Conservation (phyloP, 768 basidiomycete genomes). For the Phaffia tasmanica region DNA sequence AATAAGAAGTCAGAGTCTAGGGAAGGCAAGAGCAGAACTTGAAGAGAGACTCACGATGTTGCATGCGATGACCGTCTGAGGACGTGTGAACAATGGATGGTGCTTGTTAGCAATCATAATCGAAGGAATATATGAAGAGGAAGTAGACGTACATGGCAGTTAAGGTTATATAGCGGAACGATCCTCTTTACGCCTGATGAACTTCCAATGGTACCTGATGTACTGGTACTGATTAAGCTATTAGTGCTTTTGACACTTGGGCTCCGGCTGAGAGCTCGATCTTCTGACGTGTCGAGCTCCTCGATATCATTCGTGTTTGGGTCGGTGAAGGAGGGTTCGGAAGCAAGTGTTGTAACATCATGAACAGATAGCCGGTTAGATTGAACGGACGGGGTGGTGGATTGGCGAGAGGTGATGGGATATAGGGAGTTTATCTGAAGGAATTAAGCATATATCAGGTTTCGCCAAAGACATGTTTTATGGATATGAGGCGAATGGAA, state of each 20-base stretch:
- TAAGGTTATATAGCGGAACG: conserved; percentile 20
- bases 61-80: conserved; percentile 11
- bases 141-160: conserved; percentile 9
- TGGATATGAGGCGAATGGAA: neutral
- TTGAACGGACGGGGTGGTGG: neutral
- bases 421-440: neutral
- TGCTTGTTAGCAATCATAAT: too few species aligned
- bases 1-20: neutral
- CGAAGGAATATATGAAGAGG: neutral
- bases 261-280: neutral
- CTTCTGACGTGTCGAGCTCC: neutral
- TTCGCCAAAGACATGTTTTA: too few species aligned
- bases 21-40: neutral
- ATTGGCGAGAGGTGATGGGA: neutral
- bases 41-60: conserved; percentile 1
- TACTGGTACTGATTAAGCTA: neutral
- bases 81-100: neutral
- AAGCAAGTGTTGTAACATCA: neutral
- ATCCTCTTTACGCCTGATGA: conserved; percentile 5
- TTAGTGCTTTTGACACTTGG: neutral
- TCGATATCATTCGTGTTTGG: too few species aligned
- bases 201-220: neutral
- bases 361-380: neutral
- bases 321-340: neutral
- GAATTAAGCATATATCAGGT: neutral